phyloP scores from a whole-genome alignment of 345 rosid genomes.

The Rhizophora mangle region DNA sequence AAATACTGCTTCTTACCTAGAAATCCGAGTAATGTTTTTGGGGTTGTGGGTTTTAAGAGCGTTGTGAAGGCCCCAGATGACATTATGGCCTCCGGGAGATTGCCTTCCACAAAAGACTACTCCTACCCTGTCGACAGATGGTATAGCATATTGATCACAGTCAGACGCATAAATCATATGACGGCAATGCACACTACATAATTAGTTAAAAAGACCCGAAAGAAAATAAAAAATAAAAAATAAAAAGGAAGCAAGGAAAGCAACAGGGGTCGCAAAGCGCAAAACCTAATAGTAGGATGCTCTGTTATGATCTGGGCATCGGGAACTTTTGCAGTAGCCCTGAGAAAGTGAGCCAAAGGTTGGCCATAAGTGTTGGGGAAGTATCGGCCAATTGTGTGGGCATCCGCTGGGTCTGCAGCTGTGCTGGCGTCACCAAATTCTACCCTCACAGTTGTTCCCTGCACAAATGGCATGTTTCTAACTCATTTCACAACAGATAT shows the following conservation, averaged over 20 bases:
- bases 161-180: too few relatives aligned
- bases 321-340: conserved; percentile 76
- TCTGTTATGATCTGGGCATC: conserved; percentile 92
- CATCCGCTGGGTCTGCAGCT: conserved; percentile 62
- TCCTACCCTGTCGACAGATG: conserved; percentile 62
- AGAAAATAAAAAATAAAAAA: background rate
- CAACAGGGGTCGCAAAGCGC: background rate
- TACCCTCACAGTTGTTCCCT: conserved; percentile 97
- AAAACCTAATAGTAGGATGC: conserved; percentile 72
- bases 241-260: background rate
- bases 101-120: conserved; percentile 94
- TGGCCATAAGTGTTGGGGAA: conserved; percentile 86
- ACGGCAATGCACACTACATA: too few relatives aligned
- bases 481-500: background rate
- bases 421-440: conserved; percentile 84
- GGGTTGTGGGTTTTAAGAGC: conserved; percentile 88
- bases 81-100: conserved; percentile 98
- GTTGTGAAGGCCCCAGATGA: conserved; percentile 79
- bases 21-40: conserved; percentile 72
- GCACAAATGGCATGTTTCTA: conserved; percentile 12
- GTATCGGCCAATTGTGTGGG: conserved; percentile 55
- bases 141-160: background rate
- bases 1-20: conserved; percentile 49
- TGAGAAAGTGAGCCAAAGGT: conserved; percentile 91
- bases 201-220: too few relatives aligned